Conservation (phyloP, 345 rosid species). For the Pistacia integerrima region DNA sequence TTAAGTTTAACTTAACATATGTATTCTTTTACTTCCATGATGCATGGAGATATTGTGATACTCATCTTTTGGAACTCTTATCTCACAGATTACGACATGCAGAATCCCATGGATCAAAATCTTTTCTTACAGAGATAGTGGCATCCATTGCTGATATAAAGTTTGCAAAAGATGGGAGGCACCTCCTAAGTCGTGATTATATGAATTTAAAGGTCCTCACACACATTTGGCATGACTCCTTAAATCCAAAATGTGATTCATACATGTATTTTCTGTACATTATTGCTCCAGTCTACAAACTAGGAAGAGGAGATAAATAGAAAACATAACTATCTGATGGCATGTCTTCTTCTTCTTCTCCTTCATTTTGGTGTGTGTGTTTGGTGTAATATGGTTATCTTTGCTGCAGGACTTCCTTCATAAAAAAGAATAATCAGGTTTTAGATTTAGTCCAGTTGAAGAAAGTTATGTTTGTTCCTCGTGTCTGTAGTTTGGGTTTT, state of each 20-base stretch:
- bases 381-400: background rate
- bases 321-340: background rate
- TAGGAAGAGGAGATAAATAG: background rate
- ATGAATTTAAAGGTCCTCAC: constrained; percentile 60
- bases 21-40: background rate
- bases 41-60: constrained; percentile 19
- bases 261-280: constrained; percentile 3
- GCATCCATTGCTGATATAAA: constrained; percentile 65
- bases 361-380: background rate
- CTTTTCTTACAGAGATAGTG: constrained; percentile 64
- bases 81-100: constrained; percentile 56
- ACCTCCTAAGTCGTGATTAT: constrained; percentile 66
- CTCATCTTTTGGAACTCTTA: constrained; percentile 20
- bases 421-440: background rate
- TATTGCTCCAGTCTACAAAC: constrained; percentile 8
- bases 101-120: constrained; percentile 42
- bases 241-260: constrained; percentile 15
- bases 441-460: background rate
- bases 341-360: background rate
- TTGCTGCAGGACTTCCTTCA: background rate
- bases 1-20: constrained; percentile 6
- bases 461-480: constrained; percentile 1
- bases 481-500: background rate
- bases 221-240: background rate
- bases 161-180: constrained; percentile 54